Conservation (phyloP, 2,329 filamentous ascomycete species). For the Fusarium oligoseptatum region DNA sequence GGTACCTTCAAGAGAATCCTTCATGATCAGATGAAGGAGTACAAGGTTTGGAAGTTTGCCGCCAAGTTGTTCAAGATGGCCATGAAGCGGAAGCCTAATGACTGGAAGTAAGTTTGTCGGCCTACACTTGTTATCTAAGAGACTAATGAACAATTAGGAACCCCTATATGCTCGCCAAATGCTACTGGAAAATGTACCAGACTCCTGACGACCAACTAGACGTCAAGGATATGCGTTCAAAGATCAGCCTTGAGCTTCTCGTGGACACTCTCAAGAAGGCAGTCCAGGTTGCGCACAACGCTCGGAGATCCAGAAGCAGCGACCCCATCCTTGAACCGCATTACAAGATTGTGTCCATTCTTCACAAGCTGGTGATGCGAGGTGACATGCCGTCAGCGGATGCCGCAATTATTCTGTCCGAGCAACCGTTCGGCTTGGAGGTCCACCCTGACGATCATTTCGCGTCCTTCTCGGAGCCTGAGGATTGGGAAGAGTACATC, state of each 20-base stretch:
- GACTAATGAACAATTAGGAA: conserved; percentile 57
- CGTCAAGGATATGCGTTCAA: conserved; percentile 54
- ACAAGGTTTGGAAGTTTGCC: conserved; percentile 73
- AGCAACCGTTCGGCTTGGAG: conserved; percentile 65
- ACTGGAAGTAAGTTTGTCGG: conserved; percentile 65
- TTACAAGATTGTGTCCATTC: conserved; percentile 87
- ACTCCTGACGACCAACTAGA: conserved; percentile 60
- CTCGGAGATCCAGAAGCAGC: conserved; percentile 69
- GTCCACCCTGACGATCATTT: conserved; percentile 52
- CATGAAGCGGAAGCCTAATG: conserved; percentile 64
- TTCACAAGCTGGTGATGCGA: conserved; percentile 82
- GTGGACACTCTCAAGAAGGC: conserved; percentile 65
- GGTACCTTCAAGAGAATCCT: conserved; percentile 66
- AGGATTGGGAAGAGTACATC: conserved; percentile 71
- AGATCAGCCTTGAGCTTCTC: conserved; percentile 54
- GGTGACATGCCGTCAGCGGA: conserved; percentile 62
- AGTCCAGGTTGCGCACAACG: conserved; percentile 62
- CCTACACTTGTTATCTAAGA: neutral
- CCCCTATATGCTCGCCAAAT: conserved; percentile 72
- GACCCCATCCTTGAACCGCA: conserved; percentile 92
- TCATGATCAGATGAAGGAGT: conserved; percentile 69
- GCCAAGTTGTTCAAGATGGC: conserved; percentile 69
- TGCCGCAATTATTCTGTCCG: conserved; percentile 66
- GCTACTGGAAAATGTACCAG: conserved; percentile 74
- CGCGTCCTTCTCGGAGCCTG: conserved; percentile 57